A percentile compares a stretch with the other conserved stretches of the same genome.
Conservation (phyloP, 1,284 basidiomycete genomes). For the Anthracocystis panici-leucophaei region DNA sequence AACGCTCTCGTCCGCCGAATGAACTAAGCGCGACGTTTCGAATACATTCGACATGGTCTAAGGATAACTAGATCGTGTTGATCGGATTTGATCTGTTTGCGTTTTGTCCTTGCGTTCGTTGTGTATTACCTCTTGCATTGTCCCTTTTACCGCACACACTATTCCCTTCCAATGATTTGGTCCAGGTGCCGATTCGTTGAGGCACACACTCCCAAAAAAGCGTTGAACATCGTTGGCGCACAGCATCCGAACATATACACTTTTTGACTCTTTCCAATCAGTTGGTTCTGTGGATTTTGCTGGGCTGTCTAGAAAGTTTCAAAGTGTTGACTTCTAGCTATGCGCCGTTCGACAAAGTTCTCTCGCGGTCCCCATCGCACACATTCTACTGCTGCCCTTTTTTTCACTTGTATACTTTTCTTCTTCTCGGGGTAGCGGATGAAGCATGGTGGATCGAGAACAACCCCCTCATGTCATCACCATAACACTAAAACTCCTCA, state of each 20-base stretch:
- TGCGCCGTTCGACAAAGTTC: conserved; percentile 17
- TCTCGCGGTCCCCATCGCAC: background rate
- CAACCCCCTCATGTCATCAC: background rate
- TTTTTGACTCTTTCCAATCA: conserved; percentile 5
- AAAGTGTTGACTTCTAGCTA: background rate
- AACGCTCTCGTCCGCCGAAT: conserved; percentile 97
- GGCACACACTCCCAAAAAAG: conserved; percentile 16
- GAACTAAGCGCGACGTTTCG: conserved; percentile 68
- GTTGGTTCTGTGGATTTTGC: conserved; percentile 33
- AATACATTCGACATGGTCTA: background rate
- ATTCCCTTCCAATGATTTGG: conserved; percentile 20
- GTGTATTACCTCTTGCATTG: conserved; percentile 34
- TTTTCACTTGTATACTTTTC: conserved; percentile 10
- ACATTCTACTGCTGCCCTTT: background rate
- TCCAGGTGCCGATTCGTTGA: background rate
- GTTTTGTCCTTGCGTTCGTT: conserved; percentile 21
- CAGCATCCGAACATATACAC: background rate
- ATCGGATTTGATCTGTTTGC: conserved; percentile 6
- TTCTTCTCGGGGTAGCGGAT: background rate
- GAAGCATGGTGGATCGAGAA: background rate
- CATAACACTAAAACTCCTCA: background rate
- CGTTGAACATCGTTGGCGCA: conserved; percentile 23
- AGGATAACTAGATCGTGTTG: background rate
- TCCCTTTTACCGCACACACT: conserved; percentile 16
- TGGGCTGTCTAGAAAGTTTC: conserved; percentile 21